These are phyloP conservation scores for Mrakia blollopis DNA, from an alignment of 768 basidiomycete species.

Conservation along the genomic window DNA sequence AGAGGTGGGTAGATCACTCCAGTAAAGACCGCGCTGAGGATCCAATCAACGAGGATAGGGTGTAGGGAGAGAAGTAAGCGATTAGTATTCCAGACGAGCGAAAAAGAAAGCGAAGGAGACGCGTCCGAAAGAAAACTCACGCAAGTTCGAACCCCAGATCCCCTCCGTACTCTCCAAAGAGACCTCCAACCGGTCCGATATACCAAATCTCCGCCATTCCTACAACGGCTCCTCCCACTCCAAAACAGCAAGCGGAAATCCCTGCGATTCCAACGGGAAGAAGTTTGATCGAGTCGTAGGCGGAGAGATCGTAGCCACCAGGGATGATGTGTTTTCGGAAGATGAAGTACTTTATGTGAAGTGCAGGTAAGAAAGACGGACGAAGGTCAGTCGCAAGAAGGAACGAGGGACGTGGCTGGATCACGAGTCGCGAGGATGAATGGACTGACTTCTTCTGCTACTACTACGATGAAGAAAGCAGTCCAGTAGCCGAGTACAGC, in stretches of 20 bases:
- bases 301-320: slow-evolving; percentile 54
- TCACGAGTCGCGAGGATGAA: too few relatives aligned
- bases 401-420: too few relatives aligned
- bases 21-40: slow-evolving; percentile 47
- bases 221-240: slow-evolving; percentile 52
- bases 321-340: slow-evolving; percentile 49
- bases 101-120: not conserved
- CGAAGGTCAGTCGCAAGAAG: not conserved
- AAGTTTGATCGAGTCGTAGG: slow-evolving; percentile 50
- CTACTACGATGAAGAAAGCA: slow-evolving; percentile 51
- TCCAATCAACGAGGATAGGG: too few relatives aligned
- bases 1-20: slow-evolving; percentile 52
- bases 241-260: slow-evolving; percentile 50
- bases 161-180: slow-evolving; percentile 51
- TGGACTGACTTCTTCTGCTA: slow-evolving; percentile 45
- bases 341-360: slow-evolving; percentile 45
- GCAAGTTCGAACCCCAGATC: slow-evolving; percentile 57
- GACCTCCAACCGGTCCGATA: slow-evolving; percentile 51
- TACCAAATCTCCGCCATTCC: slow-evolving; percentile 55
- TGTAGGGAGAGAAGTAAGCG: too few relatives aligned
- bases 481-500: slow-evolving; percentile 46
- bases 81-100: slow-evolving; percentile 41
- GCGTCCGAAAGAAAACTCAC: not conserved
- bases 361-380: not conserved
- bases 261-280: slow-evolving; percentile 54